These are phyloP conservation scores for Aspergillus pseudoglaucus DNA, from an alignment of 2,329 filamentous ascomycete genomes.

Conservation along the genomic window DNA sequence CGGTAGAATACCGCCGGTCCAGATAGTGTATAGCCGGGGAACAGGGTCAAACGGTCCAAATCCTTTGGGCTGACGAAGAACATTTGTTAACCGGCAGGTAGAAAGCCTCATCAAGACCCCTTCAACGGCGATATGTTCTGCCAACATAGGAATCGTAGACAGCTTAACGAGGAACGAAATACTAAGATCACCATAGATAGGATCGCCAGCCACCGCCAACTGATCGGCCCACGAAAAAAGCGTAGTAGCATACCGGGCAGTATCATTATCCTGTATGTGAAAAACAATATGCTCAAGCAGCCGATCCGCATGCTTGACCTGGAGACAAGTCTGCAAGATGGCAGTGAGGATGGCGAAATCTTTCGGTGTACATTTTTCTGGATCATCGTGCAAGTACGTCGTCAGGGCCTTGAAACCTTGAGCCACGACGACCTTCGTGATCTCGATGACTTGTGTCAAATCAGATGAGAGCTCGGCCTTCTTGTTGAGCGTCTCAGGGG, in stretches of 20 bases:
- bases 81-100: constrained; percentile 69
- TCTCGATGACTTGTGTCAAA: constrained; percentile 63
- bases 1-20: constrained; percentile 81
- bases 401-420: constrained; percentile 77
- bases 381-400: constrained; percentile 70
- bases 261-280: constrained; percentile 59
- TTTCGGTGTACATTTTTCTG: constrained; percentile 59
- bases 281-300: constrained; percentile 64
- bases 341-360: constrained; percentile 85
- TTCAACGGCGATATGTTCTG: constrained; percentile 84
- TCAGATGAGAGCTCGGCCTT: constrained; percentile 35
- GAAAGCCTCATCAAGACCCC: constrained; percentile 73
- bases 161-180: constrained; percentile 83
- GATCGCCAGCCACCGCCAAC: constrained; percentile 69
- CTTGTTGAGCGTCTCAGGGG: constrained; percentile 29
- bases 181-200: constrained; percentile 88
- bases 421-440: constrained; percentile 71
- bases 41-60: constrained; percentile 75
- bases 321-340: constrained; percentile 76
- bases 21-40: constrained; percentile 76
- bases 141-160: constrained; percentile 70
- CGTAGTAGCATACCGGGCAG: constrained; percentile 72
- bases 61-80: constrained; percentile 61
- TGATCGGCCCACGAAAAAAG: constrained; percentile 93
- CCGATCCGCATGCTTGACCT: constrained; percentile 68